Evolutionary conservation across 106 monocot genomes (phyloP).

Genomic region (Platanthera zijinensis): DNA sequence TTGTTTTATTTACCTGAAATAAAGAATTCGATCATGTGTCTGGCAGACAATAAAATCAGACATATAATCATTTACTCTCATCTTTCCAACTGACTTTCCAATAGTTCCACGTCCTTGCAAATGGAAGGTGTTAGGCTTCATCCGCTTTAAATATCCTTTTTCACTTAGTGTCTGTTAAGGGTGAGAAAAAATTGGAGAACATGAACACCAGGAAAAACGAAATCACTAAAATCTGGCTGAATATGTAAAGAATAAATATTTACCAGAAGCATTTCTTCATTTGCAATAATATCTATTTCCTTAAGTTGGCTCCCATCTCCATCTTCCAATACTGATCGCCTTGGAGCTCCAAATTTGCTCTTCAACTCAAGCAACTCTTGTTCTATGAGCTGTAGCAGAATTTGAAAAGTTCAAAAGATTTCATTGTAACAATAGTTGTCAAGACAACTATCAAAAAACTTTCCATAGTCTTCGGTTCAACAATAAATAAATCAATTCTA

Average conservation of each 20-base stretch:
- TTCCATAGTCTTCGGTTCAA: not conserved
- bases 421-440: not conserved
- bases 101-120: constrained; percentile 93
- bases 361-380: constrained; percentile 92
- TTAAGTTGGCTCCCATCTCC: constrained; percentile 61
- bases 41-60: constrained; percentile 94
- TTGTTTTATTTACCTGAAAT: constrained; percentile 63
- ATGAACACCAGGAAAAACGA: not conserved
- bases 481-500: not conserved
- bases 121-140: constrained; percentile 84
- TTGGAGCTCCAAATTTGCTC: constrained; percentile 76
- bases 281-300: constrained; percentile 92
- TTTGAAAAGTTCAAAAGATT: constrained; percentile 6
- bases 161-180: constrained; percentile 71
- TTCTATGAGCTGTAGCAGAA: constrained; percentile 57
- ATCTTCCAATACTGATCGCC: constrained; percentile 73
- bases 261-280: constrained; percentile 98
- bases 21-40: constrained; percentile 88
- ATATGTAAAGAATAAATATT: constrained; percentile 7
- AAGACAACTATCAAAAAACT: not conserved
- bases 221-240: not conserved
- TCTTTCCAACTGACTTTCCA: constrained; percentile 97
- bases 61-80: constrained; percentile 85
- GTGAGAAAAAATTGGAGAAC: not conserved
- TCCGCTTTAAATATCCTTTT: constrained; percentile 89